Percentiles rank a stretch among this genome's conserved stretches.
Evolutionary conservation across 129 eudicot genomes (phyloP).

Genomic region (Cynara cardunculus): DNA sequence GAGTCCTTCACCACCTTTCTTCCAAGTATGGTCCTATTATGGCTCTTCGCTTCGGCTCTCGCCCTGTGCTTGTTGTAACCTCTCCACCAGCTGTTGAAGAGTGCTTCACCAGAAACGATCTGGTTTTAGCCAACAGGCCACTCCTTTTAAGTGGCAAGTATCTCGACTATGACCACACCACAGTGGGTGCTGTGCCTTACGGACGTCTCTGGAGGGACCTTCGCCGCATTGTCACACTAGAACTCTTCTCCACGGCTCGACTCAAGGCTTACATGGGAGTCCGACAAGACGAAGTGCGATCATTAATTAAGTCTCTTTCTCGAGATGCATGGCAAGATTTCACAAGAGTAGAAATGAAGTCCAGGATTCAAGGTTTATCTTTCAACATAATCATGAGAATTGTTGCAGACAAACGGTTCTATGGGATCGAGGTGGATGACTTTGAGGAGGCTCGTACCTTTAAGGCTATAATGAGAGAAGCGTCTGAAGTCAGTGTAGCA

Average conservation of each 20-base stretch:
- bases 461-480: constrained; percentile 14
- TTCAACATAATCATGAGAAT: constrained; percentile 45
- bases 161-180: constrained; percentile 22
- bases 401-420: constrained; percentile 38
- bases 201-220: constrained; percentile 44
- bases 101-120: constrained; percentile 48
- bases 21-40: constrained; percentile 34
- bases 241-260: constrained; percentile 31
- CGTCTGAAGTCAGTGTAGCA: constrained; percentile 23
- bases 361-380: constrained; percentile 31
- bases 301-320: constrained; percentile 17
- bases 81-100: constrained; percentile 39
- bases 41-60: constrained; percentile 36
- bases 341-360: constrained; percentile 34
- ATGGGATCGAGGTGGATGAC: constrained; percentile 22
- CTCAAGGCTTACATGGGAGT: constrained; percentile 7
- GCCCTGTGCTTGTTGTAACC: constrained; percentile 24
- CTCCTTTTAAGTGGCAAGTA: constrained; percentile 23
- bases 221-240: constrained; percentile 30
- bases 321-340: neutral
- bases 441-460: constrained; percentile 21
- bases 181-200: constrained; percentile 33
- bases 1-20: constrained; percentile 11
- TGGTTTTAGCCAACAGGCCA: constrained; percentile 41
- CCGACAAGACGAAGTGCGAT: constrained; percentile 29